Base-by-base conservation (phyloP, 2,329 filamentous ascomycete genomes). In the Dactylonectria macrodidyma region DNA sequence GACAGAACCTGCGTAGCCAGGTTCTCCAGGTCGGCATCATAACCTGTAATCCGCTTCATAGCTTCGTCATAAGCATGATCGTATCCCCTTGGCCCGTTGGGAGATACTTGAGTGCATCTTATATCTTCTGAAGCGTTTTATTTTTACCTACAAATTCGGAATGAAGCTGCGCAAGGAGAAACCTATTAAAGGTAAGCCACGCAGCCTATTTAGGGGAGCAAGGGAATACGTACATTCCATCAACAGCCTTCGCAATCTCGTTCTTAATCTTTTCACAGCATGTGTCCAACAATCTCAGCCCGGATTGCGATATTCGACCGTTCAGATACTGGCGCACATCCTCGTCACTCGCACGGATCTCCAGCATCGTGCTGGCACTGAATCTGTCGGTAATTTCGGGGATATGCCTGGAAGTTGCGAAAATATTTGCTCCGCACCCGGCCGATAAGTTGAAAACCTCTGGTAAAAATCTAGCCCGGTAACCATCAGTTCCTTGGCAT, bases 1-100 rank as follows among this genome's bases (percentile, higher is more conserved):
- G 75, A 75, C 0, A 85, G 60, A 5, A 76, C 75, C 16, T 80
- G 57, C 8, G 75, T 80, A 0, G 84, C 84, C 51, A 84, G 75
- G 0, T 78, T 61, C 30, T 56, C 44, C 11, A 78, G 66, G 2
- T 77, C 79, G 3, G 46, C 1, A 19, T 19, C 19, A 19, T 19
- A 1, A 70, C 19, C 57, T 87, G 84, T 1, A 70, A 61, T 6
- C 79, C 55, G 33, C 87, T 56, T 12, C 62, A 19, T 19, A 19
- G 19, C 19, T 19, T 19, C 19, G 19, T 19, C 19, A 19, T 19
- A 19, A 19, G 19, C 19, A 19, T 19, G 19, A 19, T 19, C 19
- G 19, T 19, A 19, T 19, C 19, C 19, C 19, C 19, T 19, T 19
- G 19, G 19, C 19, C 19, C 19, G 19, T 41, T 41, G 24, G 48